Conservation (phyloP, 805 yeast species). For the Millerozyma acaciae region DNA sequence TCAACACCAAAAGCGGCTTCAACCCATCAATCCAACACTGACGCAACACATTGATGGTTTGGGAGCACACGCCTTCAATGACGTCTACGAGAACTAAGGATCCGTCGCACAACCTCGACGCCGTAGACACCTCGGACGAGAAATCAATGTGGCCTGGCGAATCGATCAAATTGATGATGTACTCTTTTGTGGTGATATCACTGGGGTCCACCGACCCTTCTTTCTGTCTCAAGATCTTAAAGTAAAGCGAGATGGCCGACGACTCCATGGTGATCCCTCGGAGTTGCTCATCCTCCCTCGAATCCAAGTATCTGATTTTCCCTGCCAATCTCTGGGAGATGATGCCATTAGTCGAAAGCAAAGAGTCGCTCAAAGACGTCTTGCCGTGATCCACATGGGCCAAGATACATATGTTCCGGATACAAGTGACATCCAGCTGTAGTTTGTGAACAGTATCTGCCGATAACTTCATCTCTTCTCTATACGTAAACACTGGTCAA, state of each 20-base stretch:
- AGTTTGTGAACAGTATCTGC: conserved; percentile 60
- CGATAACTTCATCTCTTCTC: conserved; percentile 48
- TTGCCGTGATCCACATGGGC: conserved; percentile 99
- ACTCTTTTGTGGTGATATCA: conserved; percentile 57
- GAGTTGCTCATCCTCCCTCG: conserved; percentile 91
- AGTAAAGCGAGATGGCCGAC: conserved; percentile 90
- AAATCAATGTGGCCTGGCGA: conserved; percentile 99
- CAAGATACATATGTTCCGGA: conserved; percentile 88
- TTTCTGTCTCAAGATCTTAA: conserved; percentile 53
- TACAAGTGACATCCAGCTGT: conserved; percentile 64
- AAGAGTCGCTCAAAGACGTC: conserved; percentile 88
- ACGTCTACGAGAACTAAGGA: conserved; percentile 94
- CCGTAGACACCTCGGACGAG: conserved; percentile 92
- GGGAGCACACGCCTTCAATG: conserved; percentile 98
- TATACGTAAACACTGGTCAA: too few relatives aligned
- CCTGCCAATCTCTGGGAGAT: conserved; percentile 95
- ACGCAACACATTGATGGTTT: conserved; percentile 88
- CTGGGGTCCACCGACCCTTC: conserved; percentile 27
- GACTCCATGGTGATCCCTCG: conserved; percentile 98
- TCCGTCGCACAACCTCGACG: conserved; percentile 94
- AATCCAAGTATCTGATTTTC: conserved; percentile 85
- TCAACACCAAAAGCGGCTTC: conserved; percentile 82
- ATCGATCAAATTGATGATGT: conserved; percentile 86
- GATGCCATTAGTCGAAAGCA: conserved; percentile 93
- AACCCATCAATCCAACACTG: conserved; percentile 94